A percentile compares a stretch with the other conserved stretches of the same genome.
Evolutionary conservation across 176 grass and related monocot genomes (phyloP).

Genomic region (Eleusine coracana): DNA sequence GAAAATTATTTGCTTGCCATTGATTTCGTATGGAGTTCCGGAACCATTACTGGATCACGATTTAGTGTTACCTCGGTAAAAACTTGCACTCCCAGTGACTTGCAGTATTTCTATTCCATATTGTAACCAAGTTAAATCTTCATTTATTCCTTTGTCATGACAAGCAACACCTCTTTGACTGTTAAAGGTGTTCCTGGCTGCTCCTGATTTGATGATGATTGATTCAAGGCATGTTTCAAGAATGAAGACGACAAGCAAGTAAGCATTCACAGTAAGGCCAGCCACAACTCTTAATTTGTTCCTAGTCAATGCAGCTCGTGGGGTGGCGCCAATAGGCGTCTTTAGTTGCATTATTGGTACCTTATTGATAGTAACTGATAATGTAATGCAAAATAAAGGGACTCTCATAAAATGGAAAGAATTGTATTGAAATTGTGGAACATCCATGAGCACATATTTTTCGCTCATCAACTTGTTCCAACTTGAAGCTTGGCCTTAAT

Average conservation of each 20-base stretch:
- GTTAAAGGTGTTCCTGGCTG: not conserved
- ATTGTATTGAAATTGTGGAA: not conserved
- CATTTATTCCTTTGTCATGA: not conserved
- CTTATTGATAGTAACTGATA: constrained; percentile 11
- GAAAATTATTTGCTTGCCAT: too few relatives aligned
- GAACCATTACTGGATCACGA: not conserved
- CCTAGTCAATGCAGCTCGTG: not conserved
- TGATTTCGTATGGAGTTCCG: not conserved
- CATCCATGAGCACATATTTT: not conserved
- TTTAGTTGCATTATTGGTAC: not conserved
- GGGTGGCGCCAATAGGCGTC: not conserved
- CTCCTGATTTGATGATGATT: not conserved
- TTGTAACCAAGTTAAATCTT: too few relatives aligned
- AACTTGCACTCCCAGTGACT: too few relatives aligned
- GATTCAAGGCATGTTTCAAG: not conserved
- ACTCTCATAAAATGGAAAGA: not conserved
- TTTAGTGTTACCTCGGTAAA: too few relatives aligned
- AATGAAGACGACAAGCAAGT: not conserved
- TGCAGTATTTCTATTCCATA: too few relatives aligned
- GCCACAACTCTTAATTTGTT: not conserved
- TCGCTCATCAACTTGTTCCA: not conserved
- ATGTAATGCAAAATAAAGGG: not conserved
- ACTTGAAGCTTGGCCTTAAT: constrained; percentile 1
- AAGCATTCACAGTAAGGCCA: too few relatives aligned
- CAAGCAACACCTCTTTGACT: not conserved